Base-by-base conservation (phyloP, 768 basidiomycete species). In the Naganishia vishniacii region DNA sequence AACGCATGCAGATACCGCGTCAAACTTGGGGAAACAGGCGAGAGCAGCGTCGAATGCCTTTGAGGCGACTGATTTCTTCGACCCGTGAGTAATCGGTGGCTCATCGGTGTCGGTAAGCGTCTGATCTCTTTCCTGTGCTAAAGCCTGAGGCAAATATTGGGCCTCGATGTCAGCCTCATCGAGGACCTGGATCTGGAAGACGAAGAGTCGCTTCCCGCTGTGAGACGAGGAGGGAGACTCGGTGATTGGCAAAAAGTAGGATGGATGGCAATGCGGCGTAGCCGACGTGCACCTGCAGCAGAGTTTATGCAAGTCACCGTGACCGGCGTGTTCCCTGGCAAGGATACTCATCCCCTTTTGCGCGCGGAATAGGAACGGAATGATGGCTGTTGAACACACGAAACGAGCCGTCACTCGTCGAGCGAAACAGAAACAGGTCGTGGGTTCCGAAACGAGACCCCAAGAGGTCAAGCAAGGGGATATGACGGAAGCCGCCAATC, bases 11-110 rank as follows among this genome's bases (percentile, higher is more conserved):
- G 86, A 84, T 65, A 84, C 90, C 70, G 85, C 87, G 46, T 86
- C 89, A 1, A 85, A 86, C 69, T 87, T 93, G 73, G 92, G 92
- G n/a, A 88, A 89, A 31, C 85, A 86, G 31, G 86, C 94, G 84
- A 91, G 89, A 75, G 84, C 89, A 0, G 90, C 89, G 59, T 84
- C 84, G 0, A 88, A 89, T 61, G 85, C 87, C 15, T 99, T 98
- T 72, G 94, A 99, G 72, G 80, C 88, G 42, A 91, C 94, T 68
- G 92, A 97, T 61, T 97, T 93, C 70, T 80, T 99, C 6, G 49
- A 68, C 4, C 62, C 66, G 70, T 71, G 81, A 34, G 80, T 65
- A 65, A 12, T 75, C 28, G 11, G 3, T 20, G 31, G 13, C 3
- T 29, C n/a, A n/a, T 13, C 9, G 23, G 16, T 20, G 48, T 1